These are phyloP conservation scores for Hemileccinum rubropunctum DNA, from an alignment of 768 basidiomycete genomes.

Conservation along the genomic window DNA sequence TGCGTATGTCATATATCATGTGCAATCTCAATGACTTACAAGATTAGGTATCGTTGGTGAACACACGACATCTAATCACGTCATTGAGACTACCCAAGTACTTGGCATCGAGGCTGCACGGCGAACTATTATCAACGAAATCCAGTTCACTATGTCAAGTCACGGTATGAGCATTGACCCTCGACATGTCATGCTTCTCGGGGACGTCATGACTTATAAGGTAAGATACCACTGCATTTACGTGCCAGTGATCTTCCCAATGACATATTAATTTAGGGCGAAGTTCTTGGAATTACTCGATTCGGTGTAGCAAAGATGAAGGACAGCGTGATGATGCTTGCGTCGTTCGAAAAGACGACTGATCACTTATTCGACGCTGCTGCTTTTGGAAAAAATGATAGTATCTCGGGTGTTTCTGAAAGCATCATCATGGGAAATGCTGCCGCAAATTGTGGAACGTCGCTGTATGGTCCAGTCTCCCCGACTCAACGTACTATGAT, in stretches of 20 bases:
- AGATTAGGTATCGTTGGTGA: conserved; percentile 83
- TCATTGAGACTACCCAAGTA: conserved; percentile 92
- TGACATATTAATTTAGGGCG: conserved; percentile 56
- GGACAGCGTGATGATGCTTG: conserved; percentile 97
- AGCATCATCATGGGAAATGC: conserved; percentile 99
- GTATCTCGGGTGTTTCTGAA: conserved; percentile 95
- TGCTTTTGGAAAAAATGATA: conserved; percentile 92
- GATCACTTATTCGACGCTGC: conserved; percentile 99
- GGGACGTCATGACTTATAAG: conserved; percentile 99
- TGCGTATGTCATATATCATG: conserved; percentile 28
- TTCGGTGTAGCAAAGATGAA: conserved; percentile 99
- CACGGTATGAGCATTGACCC: conserved; percentile 99
- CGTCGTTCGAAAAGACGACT: conserved; percentile 99
- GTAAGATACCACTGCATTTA: conserved; percentile 33
- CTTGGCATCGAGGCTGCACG: conserved; percentile 98
- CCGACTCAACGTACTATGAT: background rate
- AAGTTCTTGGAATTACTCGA: conserved; percentile 96
- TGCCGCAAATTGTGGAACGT: conserved; percentile 91
- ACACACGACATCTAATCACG: conserved; percentile 92
- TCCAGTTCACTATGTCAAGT: conserved; percentile 94
- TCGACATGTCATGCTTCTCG: conserved; percentile 96
- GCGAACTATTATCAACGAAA: conserved; percentile 92
- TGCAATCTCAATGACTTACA: background rate
- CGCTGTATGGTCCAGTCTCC: conserved; percentile 59
- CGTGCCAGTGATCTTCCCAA: background rate